Evolutionary conservation across 2,329 filamentous ascomycete genomes (phyloP).

Genomic region (Talaromyces sp.): DNA sequence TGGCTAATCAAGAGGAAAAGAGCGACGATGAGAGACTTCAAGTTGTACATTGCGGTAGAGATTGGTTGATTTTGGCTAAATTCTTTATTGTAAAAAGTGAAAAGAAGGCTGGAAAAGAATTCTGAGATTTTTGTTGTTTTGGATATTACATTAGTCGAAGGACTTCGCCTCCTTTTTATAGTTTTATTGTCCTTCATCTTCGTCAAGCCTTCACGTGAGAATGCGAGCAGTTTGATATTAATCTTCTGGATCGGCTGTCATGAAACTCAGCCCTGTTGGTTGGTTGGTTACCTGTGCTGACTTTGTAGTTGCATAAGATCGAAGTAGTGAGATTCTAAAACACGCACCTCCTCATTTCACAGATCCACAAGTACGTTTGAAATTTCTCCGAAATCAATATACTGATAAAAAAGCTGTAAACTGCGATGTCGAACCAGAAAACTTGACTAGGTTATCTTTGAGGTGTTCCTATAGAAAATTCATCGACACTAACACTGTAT

Average conservation of each 20-base stretch:
- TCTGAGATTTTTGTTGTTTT: background rate
- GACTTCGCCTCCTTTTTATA: background rate
- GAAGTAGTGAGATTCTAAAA: background rate
- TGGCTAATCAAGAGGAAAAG: background rate
- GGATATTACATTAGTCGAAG: background rate
- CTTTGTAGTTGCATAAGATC: background rate
- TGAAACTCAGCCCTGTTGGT: background rate
- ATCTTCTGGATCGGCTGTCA: background rate
- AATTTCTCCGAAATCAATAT: background rate
- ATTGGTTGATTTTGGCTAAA: background rate
- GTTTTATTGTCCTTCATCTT: background rate
- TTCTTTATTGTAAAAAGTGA: background rate
- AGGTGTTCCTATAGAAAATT: background rate
- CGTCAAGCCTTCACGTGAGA: background rate
- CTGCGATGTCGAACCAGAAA: background rate
- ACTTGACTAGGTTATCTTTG: too few species aligned
- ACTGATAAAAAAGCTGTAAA: background rate
- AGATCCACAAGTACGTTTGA: background rate
- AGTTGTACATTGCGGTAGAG: background rate
- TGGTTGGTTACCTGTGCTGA: background rate
- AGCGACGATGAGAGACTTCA: background rate
- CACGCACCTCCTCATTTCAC: background rate
- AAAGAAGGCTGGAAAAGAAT: background rate
- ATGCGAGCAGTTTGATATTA: background rate
- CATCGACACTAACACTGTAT: background rate